A percentile compares a stretch with the other conserved stretches of the same genome.
Evolutionary conservation across 768 basidiomycete genomes (phyloP).

Genomic region (Omphalotus guepiniiformis): DNA sequence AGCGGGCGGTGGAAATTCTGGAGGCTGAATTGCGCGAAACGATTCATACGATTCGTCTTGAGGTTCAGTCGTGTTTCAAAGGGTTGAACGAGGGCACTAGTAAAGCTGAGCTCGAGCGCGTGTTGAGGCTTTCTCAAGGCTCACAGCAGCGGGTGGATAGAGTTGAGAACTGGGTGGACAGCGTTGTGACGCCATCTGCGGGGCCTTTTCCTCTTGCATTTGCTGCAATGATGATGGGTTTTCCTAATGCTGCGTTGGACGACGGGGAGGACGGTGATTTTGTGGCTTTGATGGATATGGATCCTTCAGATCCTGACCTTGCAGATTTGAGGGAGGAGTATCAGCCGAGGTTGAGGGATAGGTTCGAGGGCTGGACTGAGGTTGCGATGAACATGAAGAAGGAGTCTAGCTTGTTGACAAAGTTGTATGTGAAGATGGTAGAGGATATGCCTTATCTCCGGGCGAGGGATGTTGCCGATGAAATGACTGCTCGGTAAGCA

Average conservation of each 20-base stretch:
- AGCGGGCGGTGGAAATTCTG: slow-evolving; percentile 22
- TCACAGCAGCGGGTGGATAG: slow-evolving; percentile 29
- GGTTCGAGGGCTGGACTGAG: slow-evolving; percentile 56
- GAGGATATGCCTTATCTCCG: slow-evolving; percentile 56
- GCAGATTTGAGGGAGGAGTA: slow-evolving; percentile 62
- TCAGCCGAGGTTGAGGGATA: slow-evolving; percentile 49
- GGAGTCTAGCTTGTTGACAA: slow-evolving; percentile 30
- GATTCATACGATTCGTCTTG: slow-evolving; percentile 22
- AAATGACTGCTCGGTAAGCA: slow-evolving; percentile 50
- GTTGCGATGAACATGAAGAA: slow-evolving; percentile 35
- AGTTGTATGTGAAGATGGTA: slow-evolving; percentile 40
- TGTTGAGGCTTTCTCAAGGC: slow-evolving; percentile 25
- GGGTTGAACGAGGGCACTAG: slow-evolving; percentile 26
- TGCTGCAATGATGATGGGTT: slow-evolving; percentile 45
- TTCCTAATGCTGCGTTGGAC: slow-evolving; percentile 32
- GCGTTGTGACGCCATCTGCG: slow-evolving; percentile 30
- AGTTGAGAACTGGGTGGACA: slow-evolving; percentile 41
- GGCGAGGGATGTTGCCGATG: slow-evolving; percentile 46
- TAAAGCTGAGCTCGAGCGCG: slow-evolving; percentile 25
- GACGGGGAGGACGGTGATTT: slow-evolving; percentile 32
- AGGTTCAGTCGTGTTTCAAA: slow-evolving; percentile 30
- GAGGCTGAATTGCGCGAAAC: slow-evolving; percentile 30
- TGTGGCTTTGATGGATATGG: slow-evolving; percentile 32
- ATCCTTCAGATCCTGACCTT: slow-evolving; percentile 48
- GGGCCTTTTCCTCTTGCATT: slow-evolving; percentile 35